These are phyloP conservation scores for Penicillium sp. DNA, from an alignment of 2,329 filamentous ascomycete genomes.

Conservation along the genomic window DNA sequence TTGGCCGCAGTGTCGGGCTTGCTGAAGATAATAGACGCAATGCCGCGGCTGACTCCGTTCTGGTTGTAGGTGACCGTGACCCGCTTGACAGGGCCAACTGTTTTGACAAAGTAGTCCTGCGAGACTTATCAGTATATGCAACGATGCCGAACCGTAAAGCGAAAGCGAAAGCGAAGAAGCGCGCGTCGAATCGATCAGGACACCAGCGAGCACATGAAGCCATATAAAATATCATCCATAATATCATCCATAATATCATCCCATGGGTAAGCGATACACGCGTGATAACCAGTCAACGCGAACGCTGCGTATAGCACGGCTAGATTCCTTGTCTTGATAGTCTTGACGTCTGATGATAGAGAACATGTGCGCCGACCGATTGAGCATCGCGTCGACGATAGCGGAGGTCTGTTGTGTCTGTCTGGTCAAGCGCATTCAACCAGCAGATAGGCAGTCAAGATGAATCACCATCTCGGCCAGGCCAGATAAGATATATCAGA, in stretches of 20 bases:
- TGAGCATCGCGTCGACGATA: neutral
- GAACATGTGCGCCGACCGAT: neutral
- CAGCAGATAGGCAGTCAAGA: neutral
- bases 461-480: slow-evolving; percentile 11
- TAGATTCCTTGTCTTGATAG: too few relatives aligned
- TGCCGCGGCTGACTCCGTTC: slow-evolving; percentile 84
- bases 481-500: neutral
- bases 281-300: neutral
- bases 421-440: neutral
- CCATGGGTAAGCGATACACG: slow-evolving; percentile 13
- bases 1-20: slow-evolving; percentile 77
- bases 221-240: slow-evolving; percentile 35
- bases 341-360: neutral
- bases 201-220: slow-evolving; percentile 61
- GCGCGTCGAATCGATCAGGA: slow-evolving; percentile 28
- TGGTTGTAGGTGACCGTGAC: slow-evolving; percentile 91
- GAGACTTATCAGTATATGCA: slow-evolving; percentile 45
- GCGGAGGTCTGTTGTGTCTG: neutral
- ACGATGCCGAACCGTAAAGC: slow-evolving; percentile 20
- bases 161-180: slow-evolving; percentile 24
- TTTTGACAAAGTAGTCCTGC: slow-evolving; percentile 93
- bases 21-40: slow-evolving; percentile 82
- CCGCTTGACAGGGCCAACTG: slow-evolving; percentile 84
- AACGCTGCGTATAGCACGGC: neutral
- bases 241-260: neutral